Evolutionary conservation across 345 rosid genomes (phyloP).

Genomic region (Punica granatum): DNA sequence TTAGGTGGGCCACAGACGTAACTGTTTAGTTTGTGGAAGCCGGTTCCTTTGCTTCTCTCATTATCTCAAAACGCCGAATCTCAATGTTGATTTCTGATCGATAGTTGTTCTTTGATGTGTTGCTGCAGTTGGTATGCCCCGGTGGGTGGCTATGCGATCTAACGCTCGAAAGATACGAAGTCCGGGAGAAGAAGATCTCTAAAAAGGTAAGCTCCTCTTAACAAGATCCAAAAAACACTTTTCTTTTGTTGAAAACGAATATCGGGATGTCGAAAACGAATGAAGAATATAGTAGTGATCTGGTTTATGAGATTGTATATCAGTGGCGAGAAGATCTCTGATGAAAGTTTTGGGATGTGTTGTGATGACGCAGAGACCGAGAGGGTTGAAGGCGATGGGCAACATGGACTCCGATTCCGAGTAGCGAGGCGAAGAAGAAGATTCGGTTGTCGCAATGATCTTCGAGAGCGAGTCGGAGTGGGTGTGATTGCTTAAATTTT

Average conservation of each 20-base stretch:
- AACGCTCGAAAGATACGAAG: constrained; percentile 51
- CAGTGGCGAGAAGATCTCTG: background rate
- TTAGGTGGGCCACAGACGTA: too few species aligned
- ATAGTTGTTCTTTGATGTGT: background rate
- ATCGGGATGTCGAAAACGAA: background rate
- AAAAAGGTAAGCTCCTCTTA: constrained; percentile 32
- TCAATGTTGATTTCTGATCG: background rate
- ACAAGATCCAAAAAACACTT: background rate
- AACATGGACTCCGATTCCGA: constrained; percentile 46
- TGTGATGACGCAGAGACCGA: constrained; percentile 35
- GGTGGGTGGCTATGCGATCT: constrained; percentile 53
- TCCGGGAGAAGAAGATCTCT: constrained; percentile 51
- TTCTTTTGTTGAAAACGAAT: too few species aligned
- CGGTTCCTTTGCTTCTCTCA: background rate
- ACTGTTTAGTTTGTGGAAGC: too few species aligned
- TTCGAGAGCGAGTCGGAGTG: background rate
- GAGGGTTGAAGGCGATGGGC: constrained; percentile 58
- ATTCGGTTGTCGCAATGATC: background rate
- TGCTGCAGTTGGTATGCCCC: constrained; percentile 38
- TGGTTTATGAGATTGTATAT: too few species aligned
- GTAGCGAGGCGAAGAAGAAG: constrained; percentile 11
- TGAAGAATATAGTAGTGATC: too few species aligned
- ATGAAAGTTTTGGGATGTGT: background rate
- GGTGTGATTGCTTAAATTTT: background rate
- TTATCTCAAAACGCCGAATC: too few species aligned